These are phyloP conservation scores for Serendipita sp. DNA, from an alignment of 768 basidiomycete species.

Conservation along the genomic window DNA sequence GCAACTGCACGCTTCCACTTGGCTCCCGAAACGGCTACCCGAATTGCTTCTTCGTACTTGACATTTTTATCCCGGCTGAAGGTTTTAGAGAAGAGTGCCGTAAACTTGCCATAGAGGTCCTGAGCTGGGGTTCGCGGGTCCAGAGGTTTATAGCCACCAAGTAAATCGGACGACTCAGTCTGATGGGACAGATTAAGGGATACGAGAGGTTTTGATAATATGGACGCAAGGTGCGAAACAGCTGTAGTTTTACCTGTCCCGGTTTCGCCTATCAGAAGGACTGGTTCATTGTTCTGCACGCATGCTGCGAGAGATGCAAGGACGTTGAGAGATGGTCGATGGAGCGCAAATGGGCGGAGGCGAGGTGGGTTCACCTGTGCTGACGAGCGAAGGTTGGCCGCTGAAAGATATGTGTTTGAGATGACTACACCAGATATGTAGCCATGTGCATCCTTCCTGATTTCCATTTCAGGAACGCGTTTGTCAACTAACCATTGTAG, in stretches of 20 bases:
- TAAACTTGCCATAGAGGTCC: conserved; percentile 52
- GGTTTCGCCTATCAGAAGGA: conserved; percentile 90
- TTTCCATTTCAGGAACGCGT: conserved; percentile 47
- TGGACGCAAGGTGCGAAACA: conserved; percentile 68
- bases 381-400: conserved; percentile 18
- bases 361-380: conserved; percentile 19
- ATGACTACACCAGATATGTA: conserved; percentile 38
- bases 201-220: conserved; percentile 60
- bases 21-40: conserved; percentile 63
- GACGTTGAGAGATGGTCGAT: conserved; percentile 63
- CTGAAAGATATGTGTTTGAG: conserved; percentile 44
- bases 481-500: conserved; percentile 51
- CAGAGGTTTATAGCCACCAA: conserved; percentile 94
- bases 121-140: conserved; percentile 69
- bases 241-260: conserved; percentile 98
- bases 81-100: conserved; percentile 64
- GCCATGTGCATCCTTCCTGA: conserved; percentile 54
- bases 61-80: conserved; percentile 85
- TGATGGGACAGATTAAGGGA: conserved; percentile 92
- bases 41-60: conserved; percentile 64
- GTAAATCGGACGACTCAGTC: conserved; percentile 83
- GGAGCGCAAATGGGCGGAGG: conserved; percentile 66
- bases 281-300: conserved; percentile 58
- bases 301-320: conserved; percentile 67
- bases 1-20: conserved; percentile 75